phyloP scores from a whole-genome alignment of 2,329 filamentous ascomycete genomes.

The Fonsecaea nubica region DNA sequence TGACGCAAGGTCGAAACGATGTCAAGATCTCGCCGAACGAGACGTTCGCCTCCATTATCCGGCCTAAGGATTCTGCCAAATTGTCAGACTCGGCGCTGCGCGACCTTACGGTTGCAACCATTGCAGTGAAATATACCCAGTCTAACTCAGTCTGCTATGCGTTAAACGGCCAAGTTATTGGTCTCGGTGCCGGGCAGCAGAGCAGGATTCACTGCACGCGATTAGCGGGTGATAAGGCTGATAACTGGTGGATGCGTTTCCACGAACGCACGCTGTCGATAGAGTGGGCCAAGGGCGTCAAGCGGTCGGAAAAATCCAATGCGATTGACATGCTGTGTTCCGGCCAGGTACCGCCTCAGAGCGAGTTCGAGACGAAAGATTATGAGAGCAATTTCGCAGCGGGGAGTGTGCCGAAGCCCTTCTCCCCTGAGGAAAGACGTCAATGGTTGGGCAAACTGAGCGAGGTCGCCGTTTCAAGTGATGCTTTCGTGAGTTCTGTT shows the following conservation, averaged over 20 bases:
- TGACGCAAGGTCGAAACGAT: slow-evolving; percentile 93
- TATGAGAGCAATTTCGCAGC: slow-evolving; percentile 92
- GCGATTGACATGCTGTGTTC: slow-evolving; percentile 95
- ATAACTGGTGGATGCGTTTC: slow-evolving; percentile 99
- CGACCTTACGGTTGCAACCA: slow-evolving; percentile 92
- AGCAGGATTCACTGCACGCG: slow-evolving; percentile 98
- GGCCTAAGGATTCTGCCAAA: slow-evolving; percentile 75
- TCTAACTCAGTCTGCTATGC: slow-evolving; percentile 99
- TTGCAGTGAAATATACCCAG: slow-evolving; percentile 97
- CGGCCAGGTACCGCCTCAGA: slow-evolving; percentile 78
- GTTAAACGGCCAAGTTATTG: slow-evolving; percentile 88
- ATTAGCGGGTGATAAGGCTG: slow-evolving; percentile 94
- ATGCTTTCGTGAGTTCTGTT: slow-evolving; percentile 80
- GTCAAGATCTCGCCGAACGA: slow-evolving; percentile 78
- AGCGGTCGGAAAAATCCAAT: slow-evolving; percentile 97
- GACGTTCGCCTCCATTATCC: slow-evolving; percentile 85
- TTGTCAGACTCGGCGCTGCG: slow-evolving; percentile 83
- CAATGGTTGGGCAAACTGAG: slow-evolving; percentile 81
- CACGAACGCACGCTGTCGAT: slow-evolving; percentile 85
- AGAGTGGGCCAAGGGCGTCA: slow-evolving; percentile 97
- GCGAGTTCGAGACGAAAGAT: slow-evolving; percentile 79
- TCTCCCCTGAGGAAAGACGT: slow-evolving; percentile 82
- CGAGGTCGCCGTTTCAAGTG: slow-evolving; percentile 82
- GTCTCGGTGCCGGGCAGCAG: slow-evolving; percentile 94
- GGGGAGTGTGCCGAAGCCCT: slow-evolving; percentile 71